A percentile compares a stretch with the other conserved stretches of the same genome.
phyloP scores from a whole-genome alignment of 1,284 basidiomycete species.

The Ustilago vetiveriae region DNA sequence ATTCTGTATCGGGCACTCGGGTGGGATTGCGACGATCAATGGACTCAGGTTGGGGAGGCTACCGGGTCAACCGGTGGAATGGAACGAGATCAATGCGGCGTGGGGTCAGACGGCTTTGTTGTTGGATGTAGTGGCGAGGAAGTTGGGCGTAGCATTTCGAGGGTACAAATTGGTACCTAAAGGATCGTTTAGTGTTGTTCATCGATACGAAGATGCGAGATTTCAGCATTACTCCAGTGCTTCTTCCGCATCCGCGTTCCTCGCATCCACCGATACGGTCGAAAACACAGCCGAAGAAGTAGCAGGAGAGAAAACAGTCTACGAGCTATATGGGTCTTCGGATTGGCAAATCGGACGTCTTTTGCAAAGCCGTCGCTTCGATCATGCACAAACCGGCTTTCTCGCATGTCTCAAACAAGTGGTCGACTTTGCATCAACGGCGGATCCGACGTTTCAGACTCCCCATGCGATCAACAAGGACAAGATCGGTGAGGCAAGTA shows the following conservation, averaged over 20 bases:
- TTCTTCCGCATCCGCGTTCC: slow-evolving; percentile 1
- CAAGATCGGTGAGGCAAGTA: slow-evolving; percentile 92
- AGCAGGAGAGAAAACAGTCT: slow-evolving; percentile 42
- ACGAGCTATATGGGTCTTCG: slow-evolving; percentile 54
- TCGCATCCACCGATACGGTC: background rate
- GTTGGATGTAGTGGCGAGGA: slow-evolving; percentile 77
- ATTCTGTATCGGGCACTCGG: slow-evolving; percentile 95
- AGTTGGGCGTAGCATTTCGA: slow-evolving; percentile 33
- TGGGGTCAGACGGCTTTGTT: slow-evolving; percentile 96
- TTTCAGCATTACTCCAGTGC: slow-evolving; percentile 16
- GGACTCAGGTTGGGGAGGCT: slow-evolving; percentile 89
- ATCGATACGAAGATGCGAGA: slow-evolving; percentile 27
- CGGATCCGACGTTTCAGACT: slow-evolving; percentile 77
- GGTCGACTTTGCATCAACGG: slow-evolving; percentile 79
- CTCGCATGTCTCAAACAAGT: slow-evolving; percentile 92
- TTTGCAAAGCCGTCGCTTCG: slow-evolving; percentile 92
- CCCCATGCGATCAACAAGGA: slow-evolving; percentile 92
- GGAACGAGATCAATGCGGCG: slow-evolving; percentile 98
- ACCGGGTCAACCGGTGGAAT: slow-evolving; percentile 78
- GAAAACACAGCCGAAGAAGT: slow-evolving; percentile 3
- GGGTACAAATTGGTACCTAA: slow-evolving; percentile 54
- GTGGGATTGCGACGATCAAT: slow-evolving; percentile 91
- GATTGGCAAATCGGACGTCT: slow-evolving; percentile 84
- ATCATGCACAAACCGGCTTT: slow-evolving; percentile 93
- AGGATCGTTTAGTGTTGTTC: slow-evolving; percentile 52